Base-by-base conservation (phyloP, 1,284 basidiomycete species). In the Leccinum subrobustum region DNA sequence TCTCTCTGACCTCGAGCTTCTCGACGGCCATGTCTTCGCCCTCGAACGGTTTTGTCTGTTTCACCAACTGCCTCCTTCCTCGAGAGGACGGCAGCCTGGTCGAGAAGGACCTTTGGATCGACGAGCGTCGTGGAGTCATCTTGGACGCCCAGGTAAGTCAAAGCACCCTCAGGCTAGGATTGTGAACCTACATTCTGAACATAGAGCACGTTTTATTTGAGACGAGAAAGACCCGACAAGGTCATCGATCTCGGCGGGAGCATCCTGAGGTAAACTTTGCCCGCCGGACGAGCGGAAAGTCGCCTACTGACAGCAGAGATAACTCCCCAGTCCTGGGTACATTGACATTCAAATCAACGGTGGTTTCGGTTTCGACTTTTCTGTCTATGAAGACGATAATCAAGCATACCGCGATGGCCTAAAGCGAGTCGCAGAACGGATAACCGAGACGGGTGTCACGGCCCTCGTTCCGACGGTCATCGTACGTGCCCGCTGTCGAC, bases 281-380 rank as follows among this genome's bases (percentile, higher is more conserved):
- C 61, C 62, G 55, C 29, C 3, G 20, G 18, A 52, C 44, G 35
- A 52, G 23, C 14, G 39, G 27, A 27, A 23, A 16, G 14, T 12
- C 6, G 16, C 23, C 8, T 27, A 44, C 63, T 72, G 5, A 72
- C 52, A 54, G 31, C 27, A 31, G 18, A 25, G 25, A 25, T 31
- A 57, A 31, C 6, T 52, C 42, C 60, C 27, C 64, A 90, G 89
- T 67, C 90, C 92, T 4, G 91, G 91, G 1, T 83, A 88, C 65
- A 81, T 93, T 57, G 91, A 93, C 71, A 85, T 89, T 29, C 92
- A 93, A 68, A 86, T 93, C 65, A 93, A 96, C 67, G 94, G 94
- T 54, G 94, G 88, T 6, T 96, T 93, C 73, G 89, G 91, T 16
- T 89, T 95, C 68, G 94, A 96, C 75, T 96, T 96, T 68, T 93